Percentiles rank a stretch among this genome's conserved stretches.
These are phyloP conservation scores for Syzygium oleosum DNA, from an alignment of 345 rosid species.

Conservation along the genomic window DNA sequence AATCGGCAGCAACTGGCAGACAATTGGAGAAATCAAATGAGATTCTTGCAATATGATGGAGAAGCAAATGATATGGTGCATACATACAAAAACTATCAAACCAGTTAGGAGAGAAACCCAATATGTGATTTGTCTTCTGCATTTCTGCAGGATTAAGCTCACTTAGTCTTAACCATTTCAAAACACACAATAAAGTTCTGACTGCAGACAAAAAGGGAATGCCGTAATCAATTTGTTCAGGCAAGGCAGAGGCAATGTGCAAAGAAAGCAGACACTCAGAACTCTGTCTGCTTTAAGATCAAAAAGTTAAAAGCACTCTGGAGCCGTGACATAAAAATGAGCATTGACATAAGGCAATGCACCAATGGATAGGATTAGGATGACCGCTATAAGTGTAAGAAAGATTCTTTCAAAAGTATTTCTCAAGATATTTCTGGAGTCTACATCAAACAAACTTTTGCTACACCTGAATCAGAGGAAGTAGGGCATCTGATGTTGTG, in stretches of 20 bases:
- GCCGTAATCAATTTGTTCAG: background rate
- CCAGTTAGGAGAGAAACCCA: background rate
- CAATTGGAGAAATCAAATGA: background rate
- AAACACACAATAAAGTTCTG: background rate
- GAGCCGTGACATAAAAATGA: background rate
- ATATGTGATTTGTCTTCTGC: background rate
- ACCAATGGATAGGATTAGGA: background rate
- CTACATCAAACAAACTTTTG: background rate
- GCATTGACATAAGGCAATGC: background rate
- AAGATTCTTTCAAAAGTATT: background rate
- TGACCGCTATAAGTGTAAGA: background rate
- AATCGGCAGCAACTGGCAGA: conserved; percentile 55
- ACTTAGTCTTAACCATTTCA: background rate
- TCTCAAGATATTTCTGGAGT: background rate
- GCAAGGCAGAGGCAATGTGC: background rate
- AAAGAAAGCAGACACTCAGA: background rate
- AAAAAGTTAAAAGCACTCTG: background rate
- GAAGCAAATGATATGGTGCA: background rate
- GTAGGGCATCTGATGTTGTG: conserved; percentile 42
- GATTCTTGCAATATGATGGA: background rate
- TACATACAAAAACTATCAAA: background rate
- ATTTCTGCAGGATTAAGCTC: background rate
- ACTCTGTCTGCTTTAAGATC: background rate
- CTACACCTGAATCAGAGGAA: conserved; percentile 74
- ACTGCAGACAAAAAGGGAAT: background rate